Percentiles rank a stretch among this genome's conserved stretches.
These are phyloP conservation scores for Notholithocarpus densiflorus DNA, from an alignment of 306 rosid species.

Conservation along the genomic window DNA sequence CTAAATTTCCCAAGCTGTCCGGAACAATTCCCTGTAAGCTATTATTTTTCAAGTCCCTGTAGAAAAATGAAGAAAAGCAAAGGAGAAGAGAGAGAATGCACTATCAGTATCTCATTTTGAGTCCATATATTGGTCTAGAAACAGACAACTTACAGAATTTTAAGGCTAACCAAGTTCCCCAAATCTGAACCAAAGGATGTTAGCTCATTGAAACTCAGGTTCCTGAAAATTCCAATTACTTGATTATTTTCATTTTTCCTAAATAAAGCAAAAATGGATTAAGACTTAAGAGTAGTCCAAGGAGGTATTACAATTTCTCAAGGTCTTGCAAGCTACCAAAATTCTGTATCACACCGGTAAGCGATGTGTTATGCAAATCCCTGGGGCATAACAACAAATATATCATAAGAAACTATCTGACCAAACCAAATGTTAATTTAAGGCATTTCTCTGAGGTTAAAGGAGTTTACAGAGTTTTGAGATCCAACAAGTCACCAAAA, in stretches of 20 bases:
- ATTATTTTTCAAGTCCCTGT: conserved; percentile 84
- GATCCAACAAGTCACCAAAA: conserved; percentile 84
- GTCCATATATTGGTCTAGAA: neutral
- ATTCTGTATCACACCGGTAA: conserved; percentile 72
- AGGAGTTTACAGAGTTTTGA: conserved; percentile 66
- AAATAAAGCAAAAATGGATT: neutral
- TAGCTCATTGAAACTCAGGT: conserved; percentile 78
- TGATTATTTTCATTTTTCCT: conserved; percentile 1
- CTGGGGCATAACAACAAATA: conserved; percentile 37
- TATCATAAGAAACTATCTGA: neutral
- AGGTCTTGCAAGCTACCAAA: conserved; percentile 75
- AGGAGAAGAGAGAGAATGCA: conserved; percentile 5
- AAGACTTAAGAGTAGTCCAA: conserved; percentile 7
- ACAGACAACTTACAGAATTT: conserved; percentile 58
- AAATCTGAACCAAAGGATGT: conserved; percentile 70
- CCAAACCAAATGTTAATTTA: neutral
- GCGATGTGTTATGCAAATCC: conserved; percentile 87
- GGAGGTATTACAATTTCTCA: conserved; percentile 63
- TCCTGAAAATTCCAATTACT: conserved; percentile 55
- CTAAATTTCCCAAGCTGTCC: conserved; percentile 82
- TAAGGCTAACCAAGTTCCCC: conserved; percentile 65
- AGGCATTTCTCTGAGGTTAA: neutral
- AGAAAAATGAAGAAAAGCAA: neutral
- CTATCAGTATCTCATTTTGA: conserved; percentile 7
- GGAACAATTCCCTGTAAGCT: conserved; percentile 70